Base-by-base conservation (phyloP, 179 eudicot genomes). In the Patellifolia procumbens region DNA sequence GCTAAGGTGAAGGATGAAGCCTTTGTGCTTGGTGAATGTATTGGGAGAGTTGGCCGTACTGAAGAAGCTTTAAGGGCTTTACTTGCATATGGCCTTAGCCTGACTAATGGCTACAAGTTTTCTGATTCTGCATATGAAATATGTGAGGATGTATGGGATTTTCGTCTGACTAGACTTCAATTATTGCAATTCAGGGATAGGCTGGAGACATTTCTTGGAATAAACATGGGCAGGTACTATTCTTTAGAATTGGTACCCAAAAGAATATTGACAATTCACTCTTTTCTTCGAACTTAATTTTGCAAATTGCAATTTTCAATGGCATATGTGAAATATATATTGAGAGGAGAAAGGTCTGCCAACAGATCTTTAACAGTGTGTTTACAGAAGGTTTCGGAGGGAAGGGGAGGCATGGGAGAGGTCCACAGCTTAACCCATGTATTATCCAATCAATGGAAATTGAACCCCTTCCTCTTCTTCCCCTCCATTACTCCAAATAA, bases 151-250 rank as follows among this genome's bases (percentile, higher is more conserved):
- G 79, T 78, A 48, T 91, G 98, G 99, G 88, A 93, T 76, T 89
- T 82, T 75, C 92, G 91, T 76, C 53, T 93, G 76, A 82, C 88
- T 56, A 85, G 99, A 74, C 94, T 95, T 63, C 91, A 87, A 81
- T 73, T 95, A 58, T 81, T 95, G 85, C 98, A 91, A 74, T 93
- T 86, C 86, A 85, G 84, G 85, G 99, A 95, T 84, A 89, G 92
- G 86, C 89, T 95, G 79, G 98, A 95, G 81, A 93, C 99, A 65
- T 95, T 93, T 84, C 88, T 95, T 80, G 99, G 99, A 45, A 89
- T 95, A 78, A 93, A 93, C 84, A 93, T 90, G 98, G 98, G 98
- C 91, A 93, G 99, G 99, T 95, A 86, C 74, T 77, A 62, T 77
- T 26, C 43, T 51, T 29, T 61, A 71, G 59, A 61, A 43, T 31